Percentiles rank a stretch among this genome's conserved stretches.
Evolutionary conservation across 345 rosid species (phyloP).

Genomic region (Fremontodendron californicum): DNA sequence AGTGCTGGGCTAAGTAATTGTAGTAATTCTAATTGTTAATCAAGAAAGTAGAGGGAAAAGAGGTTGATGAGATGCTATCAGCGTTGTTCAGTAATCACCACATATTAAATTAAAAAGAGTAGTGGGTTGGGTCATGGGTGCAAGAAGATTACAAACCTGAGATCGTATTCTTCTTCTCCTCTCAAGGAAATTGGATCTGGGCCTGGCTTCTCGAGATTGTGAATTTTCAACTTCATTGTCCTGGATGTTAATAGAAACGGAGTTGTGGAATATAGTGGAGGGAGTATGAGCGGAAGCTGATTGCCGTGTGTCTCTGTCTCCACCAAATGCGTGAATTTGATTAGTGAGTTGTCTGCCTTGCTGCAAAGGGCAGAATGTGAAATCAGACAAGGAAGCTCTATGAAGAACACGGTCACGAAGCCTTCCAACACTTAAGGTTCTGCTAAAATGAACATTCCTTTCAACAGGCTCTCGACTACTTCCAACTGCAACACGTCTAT

Average conservation of each 20-base stretch:
- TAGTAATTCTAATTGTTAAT: not conserved
- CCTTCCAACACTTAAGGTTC: constrained; percentile 96
- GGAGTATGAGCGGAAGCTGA: constrained; percentile 33
- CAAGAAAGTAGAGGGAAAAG: not conserved
- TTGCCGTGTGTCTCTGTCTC: constrained; percentile 28
- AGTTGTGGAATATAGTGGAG: constrained; percentile 31
- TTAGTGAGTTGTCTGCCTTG: constrained; percentile 44
- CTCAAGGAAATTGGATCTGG: constrained; percentile 87
- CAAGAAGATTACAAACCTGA: constrained; percentile 60
- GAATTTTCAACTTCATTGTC: constrained; percentile 56
- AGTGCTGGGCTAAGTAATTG: too few relatives aligned
- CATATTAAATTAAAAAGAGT: not conserved
- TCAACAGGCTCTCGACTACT: constrained; percentile 64
- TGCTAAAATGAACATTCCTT: constrained; percentile 76
- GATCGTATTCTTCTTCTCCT: constrained; percentile 92
- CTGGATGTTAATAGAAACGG: constrained; percentile 46
- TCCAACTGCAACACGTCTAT: constrained; percentile 45
- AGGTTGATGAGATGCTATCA: not conserved
- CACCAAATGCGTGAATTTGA: constrained; percentile 32
- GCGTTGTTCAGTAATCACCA: not conserved
- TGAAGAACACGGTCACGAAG: constrained; percentile 96
- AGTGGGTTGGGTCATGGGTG: too few relatives aligned
- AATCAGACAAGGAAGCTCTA: constrained; percentile 61
- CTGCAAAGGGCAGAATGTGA: constrained; percentile 46
- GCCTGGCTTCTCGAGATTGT: constrained; percentile 70